phyloP scores from a whole-genome alignment of 2,329 filamentous ascomycete genomes.

The Mycosphaerella sp. region DNA sequence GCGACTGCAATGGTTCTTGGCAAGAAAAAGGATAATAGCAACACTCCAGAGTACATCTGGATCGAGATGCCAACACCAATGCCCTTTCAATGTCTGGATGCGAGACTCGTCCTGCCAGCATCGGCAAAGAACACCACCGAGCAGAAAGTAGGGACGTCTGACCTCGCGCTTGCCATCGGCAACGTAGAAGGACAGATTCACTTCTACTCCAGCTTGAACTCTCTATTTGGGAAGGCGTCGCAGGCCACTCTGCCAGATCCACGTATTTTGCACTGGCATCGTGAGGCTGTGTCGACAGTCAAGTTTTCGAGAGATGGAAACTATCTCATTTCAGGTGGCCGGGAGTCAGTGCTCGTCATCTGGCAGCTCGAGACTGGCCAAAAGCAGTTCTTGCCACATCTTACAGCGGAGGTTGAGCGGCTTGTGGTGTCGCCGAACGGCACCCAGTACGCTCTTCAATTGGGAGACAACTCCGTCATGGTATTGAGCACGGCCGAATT shows the following conservation, averaged over 20 bases:
- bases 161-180: conserved; percentile 72
- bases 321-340: conserved; percentile 88
- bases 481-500: conserved; percentile 85
- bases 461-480: conserved; percentile 90
- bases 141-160: conserved; percentile 28
- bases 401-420: conserved; percentile 77
- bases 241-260: conserved; percentile 38
- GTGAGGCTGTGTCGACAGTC: conserved; percentile 70
- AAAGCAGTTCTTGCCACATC: conserved; percentile 79
- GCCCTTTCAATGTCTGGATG: conserved; percentile 60
- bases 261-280: conserved; percentile 84
- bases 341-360: conserved; percentile 79
- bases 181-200: conserved; percentile 69
- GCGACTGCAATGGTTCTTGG: conserved; percentile 57
- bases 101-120: conserved; percentile 38
- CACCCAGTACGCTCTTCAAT: conserved; percentile 72
- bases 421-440: conserved; percentile 75
- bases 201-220: conserved; percentile 55
- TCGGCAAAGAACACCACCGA: conserved; percentile 23
- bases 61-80: conserved; percentile 52
- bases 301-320: conserved; percentile 97
- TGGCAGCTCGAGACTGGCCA: conserved; percentile 90
- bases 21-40: conserved; percentile 35
- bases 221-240: conserved; percentile 22
- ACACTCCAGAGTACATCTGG: conserved; percentile 43